Base-by-base conservation (phyloP, 164 flowering plant genomes). In the Tetracentron sinense region DNA sequence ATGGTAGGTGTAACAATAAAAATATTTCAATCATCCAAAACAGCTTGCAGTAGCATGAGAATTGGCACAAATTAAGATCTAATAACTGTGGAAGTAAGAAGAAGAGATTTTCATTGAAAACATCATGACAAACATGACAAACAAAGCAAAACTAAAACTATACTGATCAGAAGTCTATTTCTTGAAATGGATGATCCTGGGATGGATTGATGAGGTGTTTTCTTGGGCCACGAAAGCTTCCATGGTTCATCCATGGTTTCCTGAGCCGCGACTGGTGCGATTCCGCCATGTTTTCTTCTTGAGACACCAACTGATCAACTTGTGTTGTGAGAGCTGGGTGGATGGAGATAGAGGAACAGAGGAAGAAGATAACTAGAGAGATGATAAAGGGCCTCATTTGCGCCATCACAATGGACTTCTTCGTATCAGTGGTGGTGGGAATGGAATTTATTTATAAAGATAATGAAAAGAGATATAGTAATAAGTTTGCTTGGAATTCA, bases 241-340 rank as follows among this genome's bases (percentile, higher is more conserved):
- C 85, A 28, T 83, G 87, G 55, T 85, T 85, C 79, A 80, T 78
- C 83, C 81, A 66, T 28, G 66, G 76, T 69, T 68, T 66, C 69
- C 64, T 74, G 25, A 68, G 50, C 77, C 77, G 62, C 26, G 20
- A 27, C n/a, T 25, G 53, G 7, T 62, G 70, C 30, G 63, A 33
- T 30, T 52, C 51, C 12, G 20, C 46, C 21, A 21, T 55, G 20
- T 48, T 63, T 7, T 7, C 11, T 55, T 28, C 47, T 12, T 27
- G 57, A 8, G 26, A 7, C 4, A 44, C 56, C 25, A n/a, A n/a
- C n/a, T n/a, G n/a, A n/a, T n/a, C n/a, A n/a, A 0, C 65, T 20
- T 2, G 42, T 6, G 14, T 22, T 19, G 31, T 56, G 1, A 21
- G 42, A 16, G 17, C 71, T 11, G 46, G 49, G 6, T 66, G 65